Base-by-base conservation (phyloP, 345 rosid species). In the Pugionium dolabratum region DNA sequence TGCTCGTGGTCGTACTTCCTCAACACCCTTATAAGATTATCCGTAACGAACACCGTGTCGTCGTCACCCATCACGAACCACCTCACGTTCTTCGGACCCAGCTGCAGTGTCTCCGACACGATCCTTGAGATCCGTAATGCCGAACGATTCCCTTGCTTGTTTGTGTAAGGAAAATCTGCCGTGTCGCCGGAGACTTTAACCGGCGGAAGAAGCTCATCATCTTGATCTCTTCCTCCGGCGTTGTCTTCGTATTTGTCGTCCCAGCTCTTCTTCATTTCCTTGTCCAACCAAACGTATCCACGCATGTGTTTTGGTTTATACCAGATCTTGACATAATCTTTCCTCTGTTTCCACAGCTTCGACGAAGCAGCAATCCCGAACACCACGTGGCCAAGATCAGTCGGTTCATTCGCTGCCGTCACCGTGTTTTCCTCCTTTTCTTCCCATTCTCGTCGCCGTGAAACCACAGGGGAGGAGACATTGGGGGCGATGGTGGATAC, bases 41-140 rank as follows among this genome's bases (percentile, higher is more conserved):
- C 98, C 3, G 91, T 79, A 1, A 91, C 64, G 59, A 91, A 91
- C 4, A 91, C 87, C n/a, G 98, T 91, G 70, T 91, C 98, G 49
- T 91, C 98, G 73, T 89, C 98, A 1, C 98, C 98, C 98, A 91
- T 91, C 66, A 91, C 98, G 59, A 91, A 86, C 18, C 18, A 18
- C 18, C 18, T 18, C 18, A 18, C 18, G 18, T 18, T 18, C 18
- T 18, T 18, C 18, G 77, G 70, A 50, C 90, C 89, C 48, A 88
- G 50, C 9, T 85, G 84, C 33, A 88, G 74, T 7, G 86, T 88
- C 54, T 91, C 98, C 39, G 98, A 80, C 31, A 91, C 96, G 67
- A 91, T 88, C 73, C 98, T 69, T 5, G 96, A 88, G 80, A 91
- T 88, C 80, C 98, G 88, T 27, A 91, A 80, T 43, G 98, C 98